A percentile compares a stretch with the other conserved stretches of the same genome.
Conservation (phyloP, 2,329 filamentous ascomycete species). For the Colletotrichum camelliae region DNA sequence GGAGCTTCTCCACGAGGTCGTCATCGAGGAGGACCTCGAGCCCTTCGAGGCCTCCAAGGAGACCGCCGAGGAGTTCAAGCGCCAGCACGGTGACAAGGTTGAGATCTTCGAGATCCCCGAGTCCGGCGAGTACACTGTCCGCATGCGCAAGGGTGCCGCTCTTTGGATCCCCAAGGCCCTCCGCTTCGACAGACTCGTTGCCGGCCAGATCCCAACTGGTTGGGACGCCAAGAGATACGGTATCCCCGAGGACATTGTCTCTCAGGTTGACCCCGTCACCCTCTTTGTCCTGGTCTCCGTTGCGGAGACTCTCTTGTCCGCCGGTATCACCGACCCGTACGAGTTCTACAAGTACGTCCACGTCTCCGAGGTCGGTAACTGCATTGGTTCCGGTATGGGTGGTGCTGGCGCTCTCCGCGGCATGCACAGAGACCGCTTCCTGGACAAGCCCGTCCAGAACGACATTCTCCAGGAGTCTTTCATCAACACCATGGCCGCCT, state of each 20-base stretch:
- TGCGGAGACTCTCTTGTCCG: constrained; percentile 86
- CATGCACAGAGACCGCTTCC: constrained; percentile 98
- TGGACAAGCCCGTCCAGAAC: constrained; percentile 97
- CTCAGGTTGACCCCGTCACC: constrained; percentile 95
- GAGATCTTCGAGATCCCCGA: constrained; percentile 96
- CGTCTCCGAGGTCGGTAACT: constrained; percentile 97
- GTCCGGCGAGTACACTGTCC: constrained; percentile 92
- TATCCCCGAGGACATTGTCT: constrained; percentile 96
- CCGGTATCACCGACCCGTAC: constrained; percentile 97
- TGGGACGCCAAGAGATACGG: constrained; percentile 98
- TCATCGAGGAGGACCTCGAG: constrained; percentile 95
- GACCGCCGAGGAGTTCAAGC: constrained; percentile 95
- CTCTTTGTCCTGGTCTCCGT: constrained; percentile 94
- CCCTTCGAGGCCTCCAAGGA: constrained; percentile 98
- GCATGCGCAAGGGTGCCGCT: constrained; percentile 92
- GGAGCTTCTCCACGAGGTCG: constrained; percentile 95
- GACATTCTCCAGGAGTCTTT: constrained; percentile 99
- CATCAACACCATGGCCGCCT: constrained; percentile 99
- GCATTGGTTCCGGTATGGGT: constrained; percentile 97
- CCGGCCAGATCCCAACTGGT: constrained; percentile 94
- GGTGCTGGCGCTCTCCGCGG: constrained; percentile 89
- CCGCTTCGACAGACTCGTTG: constrained; percentile 95
- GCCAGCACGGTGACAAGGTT: constrained; percentile 96
- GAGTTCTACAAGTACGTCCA: constrained; percentile 99
- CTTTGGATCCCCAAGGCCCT: constrained; percentile 97